These are phyloP conservation scores for Aureobasidium musti DNA, from an alignment of 2,329 filamentous ascomycete species.

Conservation along the genomic window DNA sequence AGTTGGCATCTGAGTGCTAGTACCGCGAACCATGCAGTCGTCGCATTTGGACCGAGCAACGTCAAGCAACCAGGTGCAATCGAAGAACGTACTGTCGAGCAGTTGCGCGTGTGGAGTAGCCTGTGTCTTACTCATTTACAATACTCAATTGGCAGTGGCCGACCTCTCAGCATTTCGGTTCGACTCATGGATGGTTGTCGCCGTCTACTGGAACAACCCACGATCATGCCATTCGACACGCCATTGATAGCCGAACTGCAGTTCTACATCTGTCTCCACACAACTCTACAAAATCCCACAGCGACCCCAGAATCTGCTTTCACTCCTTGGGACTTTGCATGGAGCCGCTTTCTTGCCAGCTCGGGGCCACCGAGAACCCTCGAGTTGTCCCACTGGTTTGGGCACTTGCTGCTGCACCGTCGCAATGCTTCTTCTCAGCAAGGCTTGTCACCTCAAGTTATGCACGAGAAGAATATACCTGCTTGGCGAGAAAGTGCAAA, in stretches of 20 bases:
- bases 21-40: slow-evolving; percentile 21
- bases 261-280: slow-evolving; percentile 23
- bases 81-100: neutral
- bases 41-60: slow-evolving; percentile 9
- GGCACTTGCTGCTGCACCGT: slow-evolving; percentile 1
- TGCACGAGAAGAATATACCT: neutral
- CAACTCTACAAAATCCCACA: neutral
- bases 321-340: neutral
- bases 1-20: slow-evolving; percentile 22
- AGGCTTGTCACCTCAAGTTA: neutral
- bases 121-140: slow-evolving; percentile 23
- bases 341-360: neutral
- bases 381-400: slow-evolving; percentile 19
- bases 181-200: slow-evolving; percentile 18
- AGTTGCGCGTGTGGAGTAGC: slow-evolving; percentile 19
- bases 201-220: neutral
- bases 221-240: neutral
- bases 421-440: slow-evolving; percentile 10
- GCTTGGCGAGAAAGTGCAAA: slow-evolving; percentile 19
- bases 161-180: neutral
- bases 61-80: neutral
- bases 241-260: slow-evolving; percentile 15
- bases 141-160: slow-evolving; percentile 24
- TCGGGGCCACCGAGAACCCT: slow-evolving; percentile 19
- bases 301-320: neutral